Evolutionary conservation across 768 basidiomycete genomes (phyloP).

Genomic region (Naganishia antarctica): DNA sequence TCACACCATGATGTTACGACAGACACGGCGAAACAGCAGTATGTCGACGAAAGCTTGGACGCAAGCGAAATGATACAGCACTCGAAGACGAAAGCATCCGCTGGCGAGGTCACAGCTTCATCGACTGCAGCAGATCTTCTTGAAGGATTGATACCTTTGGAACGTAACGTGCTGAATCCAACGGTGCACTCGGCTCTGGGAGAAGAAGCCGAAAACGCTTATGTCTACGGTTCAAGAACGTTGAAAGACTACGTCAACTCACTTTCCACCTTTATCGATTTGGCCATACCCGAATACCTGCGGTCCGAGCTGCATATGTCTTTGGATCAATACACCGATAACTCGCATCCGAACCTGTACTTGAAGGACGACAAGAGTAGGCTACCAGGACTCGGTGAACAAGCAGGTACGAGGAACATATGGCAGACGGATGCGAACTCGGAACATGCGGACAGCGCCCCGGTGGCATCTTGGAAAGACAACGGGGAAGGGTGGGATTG

Average conservation of each 20-base stretch:
- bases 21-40: no score
- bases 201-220: constrained; percentile 37
- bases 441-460: constrained; percentile 16
- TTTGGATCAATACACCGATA: constrained; percentile 26
- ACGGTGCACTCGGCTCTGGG: constrained; percentile 35
- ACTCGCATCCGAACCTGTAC: background rate
- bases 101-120: background rate
- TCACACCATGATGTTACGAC: no score
- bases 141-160: constrained; percentile 8
- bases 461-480: constrained; percentile 38
- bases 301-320: constrained; percentile 19
- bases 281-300: constrained; percentile 31
- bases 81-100: background rate
- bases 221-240: constrained; percentile 29
- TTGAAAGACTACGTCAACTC: constrained; percentile 17
- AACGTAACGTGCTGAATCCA: background rate
- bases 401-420: constrained; percentile 29
- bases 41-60: no score
- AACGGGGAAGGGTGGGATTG: constrained; percentile 43
- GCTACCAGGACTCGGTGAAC: constrained; percentile 17
- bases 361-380: background rate
- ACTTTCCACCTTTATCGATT: constrained; percentile 18
- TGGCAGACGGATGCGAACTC: constrained; percentile 46
- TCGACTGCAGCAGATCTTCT: background rate
- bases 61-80: background rate